phyloP scores from a whole-genome alignment of 768 basidiomycete genomes.

The Paxillus rubicundulus region DNA sequence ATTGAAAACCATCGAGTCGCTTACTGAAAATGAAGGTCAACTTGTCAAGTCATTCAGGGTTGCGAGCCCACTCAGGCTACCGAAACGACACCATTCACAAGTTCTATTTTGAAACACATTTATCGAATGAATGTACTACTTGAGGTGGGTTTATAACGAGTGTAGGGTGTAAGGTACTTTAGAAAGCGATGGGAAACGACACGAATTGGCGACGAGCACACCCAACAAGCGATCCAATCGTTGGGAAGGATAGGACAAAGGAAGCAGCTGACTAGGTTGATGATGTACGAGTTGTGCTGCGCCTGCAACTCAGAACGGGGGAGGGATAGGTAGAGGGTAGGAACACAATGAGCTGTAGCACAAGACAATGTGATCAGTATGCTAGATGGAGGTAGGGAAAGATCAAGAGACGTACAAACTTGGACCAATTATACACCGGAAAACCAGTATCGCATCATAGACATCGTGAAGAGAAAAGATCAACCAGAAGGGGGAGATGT shows the following conservation, averaged over 20 bases:
- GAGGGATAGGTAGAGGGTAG: slow-evolving; percentile 16
- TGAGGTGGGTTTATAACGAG: slow-evolving; percentile 19
- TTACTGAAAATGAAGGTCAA: too few relatives aligned
- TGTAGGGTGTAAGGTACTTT: slow-evolving; percentile 21
- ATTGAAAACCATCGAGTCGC: too few relatives aligned
- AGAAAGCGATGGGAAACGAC: background rate
- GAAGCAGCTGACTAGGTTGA: slow-evolving; percentile 17
- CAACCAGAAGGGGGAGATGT: background rate
- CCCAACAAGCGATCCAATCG: slow-evolving; percentile 25
- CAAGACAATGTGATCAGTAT: slow-evolving; percentile 10
- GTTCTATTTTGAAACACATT: slow-evolving; percentile 26
- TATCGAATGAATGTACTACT: slow-evolving; percentile 28
- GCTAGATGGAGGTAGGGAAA: too few relatives aligned
- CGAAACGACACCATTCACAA: background rate
- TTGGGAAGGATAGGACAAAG: background rate
- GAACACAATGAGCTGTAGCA: slow-evolving; percentile 25
- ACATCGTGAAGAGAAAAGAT: slow-evolving; percentile 17
- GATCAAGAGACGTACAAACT: slow-evolving; percentile 17
- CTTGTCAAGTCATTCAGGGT: too few relatives aligned
- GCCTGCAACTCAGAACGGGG: slow-evolving; percentile 8
- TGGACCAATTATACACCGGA: slow-evolving; percentile 30
- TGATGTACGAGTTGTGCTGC: slow-evolving; percentile 22
- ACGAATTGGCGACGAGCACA: slow-evolving; percentile 4
- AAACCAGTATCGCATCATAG: slow-evolving; percentile 34
- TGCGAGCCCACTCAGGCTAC: too few relatives aligned